phyloP scores from a whole-genome alignment of 257 asterid genomes.

The Catharanthus roseus region DNA sequence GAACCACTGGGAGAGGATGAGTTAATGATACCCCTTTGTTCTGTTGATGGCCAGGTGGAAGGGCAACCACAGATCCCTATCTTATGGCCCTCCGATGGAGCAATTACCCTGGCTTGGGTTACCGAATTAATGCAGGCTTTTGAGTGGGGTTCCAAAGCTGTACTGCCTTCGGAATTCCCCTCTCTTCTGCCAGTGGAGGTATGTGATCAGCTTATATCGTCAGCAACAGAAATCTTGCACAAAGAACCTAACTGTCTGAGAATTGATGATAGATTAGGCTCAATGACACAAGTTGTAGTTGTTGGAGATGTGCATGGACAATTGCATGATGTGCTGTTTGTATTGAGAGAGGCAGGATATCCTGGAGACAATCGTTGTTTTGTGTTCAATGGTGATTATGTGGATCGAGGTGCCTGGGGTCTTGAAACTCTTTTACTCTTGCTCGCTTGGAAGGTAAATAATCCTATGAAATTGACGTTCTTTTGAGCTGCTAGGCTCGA shows the following conservation, averaged over 20 bases:
- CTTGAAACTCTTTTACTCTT: slow-evolving; percentile 76
- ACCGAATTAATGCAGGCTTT: slow-evolving; percentile 58
- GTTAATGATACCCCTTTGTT: no score
- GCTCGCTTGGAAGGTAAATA: slow-evolving; percentile 94
- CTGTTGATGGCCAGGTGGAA: no score
- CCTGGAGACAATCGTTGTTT: slow-evolving; percentile 72
- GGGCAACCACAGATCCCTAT: slow-evolving; percentile 67
- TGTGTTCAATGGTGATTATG: slow-evolving; percentile 97
- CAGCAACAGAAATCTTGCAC: slow-evolving; percentile 81
- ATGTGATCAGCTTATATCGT: slow-evolving; percentile 60
- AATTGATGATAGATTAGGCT: slow-evolving; percentile 43
- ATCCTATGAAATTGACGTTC: not conserved
- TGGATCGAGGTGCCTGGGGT: slow-evolving; percentile 99
- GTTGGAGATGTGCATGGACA: slow-evolving; percentile 98
- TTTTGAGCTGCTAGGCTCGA: not conserved
- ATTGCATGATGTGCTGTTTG: slow-evolving; percentile 75
- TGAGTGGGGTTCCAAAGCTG: slow-evolving; percentile 67
- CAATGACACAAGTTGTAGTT: slow-evolving; percentile 59
- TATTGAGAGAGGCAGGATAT: slow-evolving; percentile 66
- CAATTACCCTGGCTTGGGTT: slow-evolving; percentile 56
- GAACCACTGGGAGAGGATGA: no score
- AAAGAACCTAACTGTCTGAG: slow-evolving; percentile 80
- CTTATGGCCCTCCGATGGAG: slow-evolving; percentile 66
- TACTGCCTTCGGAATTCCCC: slow-evolving; percentile 56
- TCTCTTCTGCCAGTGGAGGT: slow-evolving; percentile 71